Evolutionary conservation across 2,329 filamentous ascomycete genomes (phyloP).

Genomic region (Canariomyces notabilis): DNA sequence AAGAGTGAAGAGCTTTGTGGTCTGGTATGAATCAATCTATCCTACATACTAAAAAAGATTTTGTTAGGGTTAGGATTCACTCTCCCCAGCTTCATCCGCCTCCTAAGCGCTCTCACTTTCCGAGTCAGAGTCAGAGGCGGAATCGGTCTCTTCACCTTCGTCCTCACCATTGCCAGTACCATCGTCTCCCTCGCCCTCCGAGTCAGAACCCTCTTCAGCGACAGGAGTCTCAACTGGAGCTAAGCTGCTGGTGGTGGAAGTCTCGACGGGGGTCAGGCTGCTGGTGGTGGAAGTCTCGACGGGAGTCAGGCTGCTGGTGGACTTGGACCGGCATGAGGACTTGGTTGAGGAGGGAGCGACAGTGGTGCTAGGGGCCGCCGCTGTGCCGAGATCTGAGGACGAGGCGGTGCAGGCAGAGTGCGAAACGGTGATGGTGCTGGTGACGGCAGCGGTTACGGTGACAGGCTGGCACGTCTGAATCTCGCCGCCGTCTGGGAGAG

Average conservation of each 20-base stretch:
- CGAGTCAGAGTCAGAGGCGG: not conserved
- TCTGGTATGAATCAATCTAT: too few species aligned
- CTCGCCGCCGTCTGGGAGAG: not conserved
- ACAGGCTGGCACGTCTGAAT: slow-evolving; percentile 27
- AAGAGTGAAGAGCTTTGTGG: too few species aligned
- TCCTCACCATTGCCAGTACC: not conserved
- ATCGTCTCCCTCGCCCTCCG: not conserved
- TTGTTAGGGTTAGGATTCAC: too few species aligned
- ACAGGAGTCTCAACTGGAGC: too few species aligned
- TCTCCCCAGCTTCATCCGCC: too few species aligned
- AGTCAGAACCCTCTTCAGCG: not conserved
- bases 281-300: not conserved
- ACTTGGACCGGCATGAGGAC: too few species aligned
- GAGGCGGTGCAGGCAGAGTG: not conserved
- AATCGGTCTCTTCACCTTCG: not conserved
- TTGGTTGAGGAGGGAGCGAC: too few species aligned
- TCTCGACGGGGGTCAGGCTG: not conserved
- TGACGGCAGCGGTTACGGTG: slow-evolving; percentile 24
- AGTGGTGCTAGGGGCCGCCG: too few species aligned
- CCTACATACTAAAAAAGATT: too few species aligned
- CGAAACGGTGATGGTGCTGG: slow-evolving; percentile 11
- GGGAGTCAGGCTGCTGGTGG: not conserved
- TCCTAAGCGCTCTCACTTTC: too few species aligned
- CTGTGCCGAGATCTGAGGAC: not conserved
- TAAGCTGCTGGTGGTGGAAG: not conserved